A percentile compares a stretch with the other conserved stretches of the same genome.
These are phyloP conservation scores for Auricularia cornea DNA, from an alignment of 768 basidiomycete species.

Conservation along the genomic window DNA sequence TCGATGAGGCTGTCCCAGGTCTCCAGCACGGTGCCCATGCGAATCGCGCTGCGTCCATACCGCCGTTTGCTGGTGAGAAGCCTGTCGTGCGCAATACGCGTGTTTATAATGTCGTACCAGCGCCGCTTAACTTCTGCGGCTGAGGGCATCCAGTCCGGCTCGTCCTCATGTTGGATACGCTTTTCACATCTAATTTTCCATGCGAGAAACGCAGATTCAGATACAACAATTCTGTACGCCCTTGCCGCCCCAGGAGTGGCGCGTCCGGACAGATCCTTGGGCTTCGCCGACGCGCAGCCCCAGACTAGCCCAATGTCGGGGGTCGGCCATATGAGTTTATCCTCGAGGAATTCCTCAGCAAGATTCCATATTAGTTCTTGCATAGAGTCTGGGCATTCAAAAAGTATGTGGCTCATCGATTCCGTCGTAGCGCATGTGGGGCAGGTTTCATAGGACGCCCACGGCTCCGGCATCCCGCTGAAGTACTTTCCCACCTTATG, in stretches of 20 bases:
- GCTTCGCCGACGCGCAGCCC: neutral
- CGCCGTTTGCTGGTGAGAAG: neutral
- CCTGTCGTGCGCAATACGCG: neutral
- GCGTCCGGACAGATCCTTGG: neutral
- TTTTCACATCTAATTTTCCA: neutral
- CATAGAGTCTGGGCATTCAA: slow-evolving; percentile 11
- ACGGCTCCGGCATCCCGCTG: neutral
- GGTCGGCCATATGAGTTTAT: neutral
- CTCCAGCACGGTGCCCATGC: neutral
- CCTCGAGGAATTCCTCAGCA: slow-evolving; percentile 6
- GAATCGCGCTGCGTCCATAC: neutral
- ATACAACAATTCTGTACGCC: neutral
- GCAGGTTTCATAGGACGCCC: slow-evolving; percentile 7
- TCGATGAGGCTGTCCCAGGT: neutral
- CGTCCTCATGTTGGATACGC: neutral
- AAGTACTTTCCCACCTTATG: slow-evolving; percentile 13
- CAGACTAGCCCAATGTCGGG: neutral
- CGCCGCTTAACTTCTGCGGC: neutral
- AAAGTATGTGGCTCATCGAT: slow-evolving; percentile 15
- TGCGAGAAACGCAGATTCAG: neutral
- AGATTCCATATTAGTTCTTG: slow-evolving; percentile 12
- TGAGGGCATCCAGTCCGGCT: neutral
- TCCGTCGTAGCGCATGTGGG: slow-evolving; percentile 8
- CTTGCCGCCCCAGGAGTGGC: neutral
- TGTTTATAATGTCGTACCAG: neutral